Evolutionary conservation across 2,329 filamentous ascomycete genomes (phyloP).

Genomic region (Colletotrichum sp.): DNA sequence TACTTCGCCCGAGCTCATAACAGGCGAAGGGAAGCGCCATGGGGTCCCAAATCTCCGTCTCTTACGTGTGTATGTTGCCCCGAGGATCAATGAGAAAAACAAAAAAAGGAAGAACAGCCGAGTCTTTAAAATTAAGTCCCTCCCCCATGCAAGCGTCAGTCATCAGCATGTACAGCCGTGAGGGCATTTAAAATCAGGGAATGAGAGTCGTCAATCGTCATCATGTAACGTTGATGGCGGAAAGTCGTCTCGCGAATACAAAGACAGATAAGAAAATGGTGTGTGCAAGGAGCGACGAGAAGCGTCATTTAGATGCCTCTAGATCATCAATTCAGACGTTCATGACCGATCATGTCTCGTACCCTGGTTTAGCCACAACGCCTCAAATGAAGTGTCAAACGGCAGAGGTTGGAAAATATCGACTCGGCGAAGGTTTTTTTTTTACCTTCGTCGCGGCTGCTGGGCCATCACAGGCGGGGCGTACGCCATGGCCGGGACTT

Average conservation of each 20-base stretch:
- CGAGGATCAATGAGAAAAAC: not conserved
- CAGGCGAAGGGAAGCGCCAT: not conserved
- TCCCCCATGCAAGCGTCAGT: slow-evolving; percentile 47
- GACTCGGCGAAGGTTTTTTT: not conserved
- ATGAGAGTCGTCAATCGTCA: slow-evolving; percentile 43
- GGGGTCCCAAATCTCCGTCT: not conserved
- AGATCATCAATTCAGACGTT: slow-evolving; percentile 4
- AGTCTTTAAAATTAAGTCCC: slow-evolving; percentile 27
- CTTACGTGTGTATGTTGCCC: slow-evolving; percentile 17
- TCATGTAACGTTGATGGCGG: slow-evolving; percentile 29
- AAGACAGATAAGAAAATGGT: slow-evolving; percentile 24
- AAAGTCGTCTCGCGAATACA: slow-evolving; percentile 33
- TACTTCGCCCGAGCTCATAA: slow-evolving; percentile 15
- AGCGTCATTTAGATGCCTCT: not conserved
- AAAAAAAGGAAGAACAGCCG: slow-evolving; percentile 17
- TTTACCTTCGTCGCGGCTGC: slow-evolving; percentile 41
- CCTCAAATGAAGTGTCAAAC: slow-evolving; percentile 10
- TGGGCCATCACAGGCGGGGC: slow-evolving; percentile 50
- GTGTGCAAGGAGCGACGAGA: slow-evolving; percentile 18
- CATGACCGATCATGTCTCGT: slow-evolving; percentile 15
- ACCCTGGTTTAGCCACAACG: slow-evolving; percentile 9
- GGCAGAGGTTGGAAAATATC: not conserved
- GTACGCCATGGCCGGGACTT: slow-evolving; percentile 55
- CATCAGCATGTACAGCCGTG: slow-evolving; percentile 49
- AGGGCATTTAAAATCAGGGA: slow-evolving; percentile 37